Evolutionary conservation across 2,329 filamentous ascomycete species (phyloP).

Genomic region (Pseudogymnoascus sp.): DNA sequence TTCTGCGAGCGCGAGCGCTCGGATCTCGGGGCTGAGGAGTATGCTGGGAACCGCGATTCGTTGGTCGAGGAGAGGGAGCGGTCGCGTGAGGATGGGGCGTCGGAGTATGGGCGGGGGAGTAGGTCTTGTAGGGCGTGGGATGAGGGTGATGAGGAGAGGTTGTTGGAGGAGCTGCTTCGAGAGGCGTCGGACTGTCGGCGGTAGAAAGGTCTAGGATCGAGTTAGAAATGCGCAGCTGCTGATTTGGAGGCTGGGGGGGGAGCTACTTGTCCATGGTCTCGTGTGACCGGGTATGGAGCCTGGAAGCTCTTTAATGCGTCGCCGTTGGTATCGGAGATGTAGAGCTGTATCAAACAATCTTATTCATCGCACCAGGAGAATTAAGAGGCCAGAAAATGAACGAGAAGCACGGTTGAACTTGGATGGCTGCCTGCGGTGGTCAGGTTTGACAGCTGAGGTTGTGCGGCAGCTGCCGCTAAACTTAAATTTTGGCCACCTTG

Average conservation of each 20-base stretch:
- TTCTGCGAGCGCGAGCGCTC: background rate
- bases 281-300: background rate
- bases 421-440: constrained; percentile 1
- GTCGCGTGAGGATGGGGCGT: background rate
- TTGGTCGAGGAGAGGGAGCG: background rate
- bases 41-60: background rate
- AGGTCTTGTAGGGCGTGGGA: background rate
- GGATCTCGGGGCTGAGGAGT: background rate
- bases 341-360: background rate
- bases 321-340: background rate
- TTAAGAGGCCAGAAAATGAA: background rate
- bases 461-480: constrained; percentile 6
- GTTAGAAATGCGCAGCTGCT: background rate
- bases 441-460: constrained; percentile 1
- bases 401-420: background rate
- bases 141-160: background rate
- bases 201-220: background rate
- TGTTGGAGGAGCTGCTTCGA: background rate
- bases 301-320: background rate
- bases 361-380: background rate
- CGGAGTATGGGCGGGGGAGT: background rate
- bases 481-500: constrained; percentile 5
- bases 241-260: background rate
- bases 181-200: background rate
- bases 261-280: background rate